Conservation (phyloP, 495 filamentous ascomycete species). For the Acidomyces sp. region DNA sequence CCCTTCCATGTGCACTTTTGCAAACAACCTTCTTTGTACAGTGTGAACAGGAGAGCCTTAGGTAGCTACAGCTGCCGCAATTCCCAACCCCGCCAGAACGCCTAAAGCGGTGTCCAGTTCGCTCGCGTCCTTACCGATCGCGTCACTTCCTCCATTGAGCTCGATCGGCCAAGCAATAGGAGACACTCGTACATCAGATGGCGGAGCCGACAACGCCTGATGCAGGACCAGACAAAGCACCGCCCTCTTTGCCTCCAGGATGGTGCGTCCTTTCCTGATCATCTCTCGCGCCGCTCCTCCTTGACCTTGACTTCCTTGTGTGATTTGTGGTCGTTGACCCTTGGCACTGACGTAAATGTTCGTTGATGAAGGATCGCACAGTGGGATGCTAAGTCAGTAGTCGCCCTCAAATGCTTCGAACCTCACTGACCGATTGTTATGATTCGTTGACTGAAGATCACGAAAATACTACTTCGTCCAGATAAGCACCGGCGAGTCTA, state of each 20-base stretch:
- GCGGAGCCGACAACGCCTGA: slow-evolving; percentile 16
- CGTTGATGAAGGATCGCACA: slow-evolving; percentile 19
- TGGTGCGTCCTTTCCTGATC: slow-evolving; percentile 16
- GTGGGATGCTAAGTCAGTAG: slow-evolving; percentile 20
- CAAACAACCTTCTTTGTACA: too few relatives aligned
- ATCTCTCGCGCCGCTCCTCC: background rate
- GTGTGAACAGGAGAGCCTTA: too few relatives aligned
- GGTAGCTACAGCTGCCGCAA: too few relatives aligned
- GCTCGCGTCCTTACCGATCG: background rate
- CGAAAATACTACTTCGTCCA: slow-evolving; percentile 29
- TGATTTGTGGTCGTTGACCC: background rate
- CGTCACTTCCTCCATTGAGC: background rate
- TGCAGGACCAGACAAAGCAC: slow-evolving; percentile 18
- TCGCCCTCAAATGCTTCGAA: background rate
- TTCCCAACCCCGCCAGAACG: too few relatives aligned
- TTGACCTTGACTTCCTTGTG: background rate
- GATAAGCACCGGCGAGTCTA: slow-evolving; percentile 31
- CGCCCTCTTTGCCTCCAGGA: slow-evolving; percentile 21
- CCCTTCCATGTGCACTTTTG: too few relatives aligned
- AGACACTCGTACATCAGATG: slow-evolving; percentile 2
- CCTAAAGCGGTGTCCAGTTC: too few relatives aligned
- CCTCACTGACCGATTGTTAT: too few relatives aligned
- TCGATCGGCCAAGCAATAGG: background rate
- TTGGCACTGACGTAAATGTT: slow-evolving; percentile 12
- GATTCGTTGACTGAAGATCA: slow-evolving; percentile 12